These are phyloP conservation scores for Aspergillus proliferans DNA, from an alignment of 2,329 filamentous ascomycete species.

Conservation along the genomic window DNA sequence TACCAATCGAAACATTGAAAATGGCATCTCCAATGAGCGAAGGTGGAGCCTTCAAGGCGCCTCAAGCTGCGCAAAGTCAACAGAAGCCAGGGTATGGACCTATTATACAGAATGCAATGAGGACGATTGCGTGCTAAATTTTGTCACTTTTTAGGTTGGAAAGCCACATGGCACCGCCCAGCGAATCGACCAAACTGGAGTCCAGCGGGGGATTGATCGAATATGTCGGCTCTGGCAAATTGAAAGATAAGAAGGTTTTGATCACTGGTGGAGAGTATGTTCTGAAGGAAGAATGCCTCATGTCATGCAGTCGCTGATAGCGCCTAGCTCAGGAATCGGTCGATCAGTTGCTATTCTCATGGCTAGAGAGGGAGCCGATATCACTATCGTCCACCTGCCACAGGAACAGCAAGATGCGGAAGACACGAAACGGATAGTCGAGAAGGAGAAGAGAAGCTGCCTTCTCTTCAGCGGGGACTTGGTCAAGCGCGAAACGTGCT, in stretches of 20 bases:
- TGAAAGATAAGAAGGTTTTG: conserved; percentile 47
- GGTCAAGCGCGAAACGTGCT: conserved; percentile 46
- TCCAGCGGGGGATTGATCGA: conserved; percentile 21
- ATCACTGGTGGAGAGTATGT: conserved; percentile 54
- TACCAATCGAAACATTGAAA: neutral
- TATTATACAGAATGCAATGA: neutral
- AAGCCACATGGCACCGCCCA: conserved; percentile 13
- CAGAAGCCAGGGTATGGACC: conserved; percentile 20
- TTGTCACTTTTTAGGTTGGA: neutral
- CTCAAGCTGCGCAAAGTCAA: conserved; percentile 18
- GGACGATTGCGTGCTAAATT: neutral
- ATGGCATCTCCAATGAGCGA: conserved; percentile 21
- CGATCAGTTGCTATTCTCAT: conserved; percentile 51
- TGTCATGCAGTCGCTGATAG: neutral
- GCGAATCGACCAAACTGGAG: conserved; percentile 31
- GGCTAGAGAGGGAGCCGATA: conserved; percentile 53
- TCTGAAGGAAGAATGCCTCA: neutral
- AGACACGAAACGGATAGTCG: conserved; percentile 48
- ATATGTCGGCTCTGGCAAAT: conserved; percentile 44
- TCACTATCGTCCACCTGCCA: conserved; percentile 51
- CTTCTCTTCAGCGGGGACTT: conserved; percentile 46
- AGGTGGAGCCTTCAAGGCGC: conserved; percentile 18
- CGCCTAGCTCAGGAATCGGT: conserved; percentile 48
- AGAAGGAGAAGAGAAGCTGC: conserved; percentile 45
- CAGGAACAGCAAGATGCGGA: conserved; percentile 53